These are phyloP conservation scores for Saccharomycopsis phalli DNA, from an alignment of 1,139 yeast species.

Conservation along the genomic window DNA sequence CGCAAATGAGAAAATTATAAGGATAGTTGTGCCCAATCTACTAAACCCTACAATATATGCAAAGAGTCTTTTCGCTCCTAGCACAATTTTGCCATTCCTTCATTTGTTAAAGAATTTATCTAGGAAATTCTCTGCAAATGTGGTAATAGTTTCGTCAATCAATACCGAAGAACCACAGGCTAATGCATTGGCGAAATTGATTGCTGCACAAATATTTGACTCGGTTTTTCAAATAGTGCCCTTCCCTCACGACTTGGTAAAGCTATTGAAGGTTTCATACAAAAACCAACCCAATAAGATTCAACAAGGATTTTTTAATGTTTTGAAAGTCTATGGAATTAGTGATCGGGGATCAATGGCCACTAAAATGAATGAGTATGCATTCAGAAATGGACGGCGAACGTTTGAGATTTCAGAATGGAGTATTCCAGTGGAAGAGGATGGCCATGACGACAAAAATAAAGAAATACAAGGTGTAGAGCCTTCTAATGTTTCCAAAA, in stretches of 20 bases:
- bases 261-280: conserved; percentile 57
- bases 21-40: conserved; percentile 68
- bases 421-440: conserved; percentile 82
- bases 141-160: conserved; percentile 47
- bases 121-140: conserved; percentile 37
- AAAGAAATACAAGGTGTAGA: conserved; percentile 6
- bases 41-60: conserved; percentile 73
- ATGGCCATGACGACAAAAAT: not conserved
- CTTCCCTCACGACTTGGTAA: conserved; percentile 66
- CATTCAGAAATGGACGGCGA: conserved; percentile 77
- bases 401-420: conserved; percentile 82
- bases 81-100: conserved; percentile 50
- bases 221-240: conserved; percentile 73
- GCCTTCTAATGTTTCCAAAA: conserved; percentile 3
- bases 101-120: conserved; percentile 51
- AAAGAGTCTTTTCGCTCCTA: conserved; percentile 41
- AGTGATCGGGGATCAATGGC: conserved; percentile 79
- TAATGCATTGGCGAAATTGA: conserved; percentile 35
- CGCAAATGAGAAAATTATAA: conserved; percentile 36
- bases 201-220: conserved; percentile 54
- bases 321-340: conserved; percentile 61
- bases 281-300: conserved; percentile 65
- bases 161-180: conserved; percentile 61
- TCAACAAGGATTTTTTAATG: conserved; percentile 79
- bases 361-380: conserved; percentile 64